Evolutionary conservation across 2,329 filamentous ascomycete genomes (phyloP), one percentile per base, ranked within the genome.

Genomic region (Sordariomycetes sp.): DNA sequence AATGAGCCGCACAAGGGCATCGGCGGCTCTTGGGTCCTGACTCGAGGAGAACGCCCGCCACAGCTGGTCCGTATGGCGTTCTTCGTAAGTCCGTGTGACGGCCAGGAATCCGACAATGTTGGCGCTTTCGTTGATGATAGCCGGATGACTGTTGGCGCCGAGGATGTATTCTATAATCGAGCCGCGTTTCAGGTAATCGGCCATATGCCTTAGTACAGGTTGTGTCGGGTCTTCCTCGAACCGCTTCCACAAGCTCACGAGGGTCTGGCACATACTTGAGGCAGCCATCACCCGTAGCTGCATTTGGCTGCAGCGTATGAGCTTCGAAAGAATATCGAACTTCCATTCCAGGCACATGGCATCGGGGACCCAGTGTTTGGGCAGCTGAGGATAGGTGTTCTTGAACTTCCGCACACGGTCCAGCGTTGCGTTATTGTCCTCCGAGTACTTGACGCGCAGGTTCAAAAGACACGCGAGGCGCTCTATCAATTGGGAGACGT

Each of bases 21-120:
- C 79, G 7, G 85, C 79, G n/a, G 90, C 79, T 36, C 87, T 75
- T 4, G 84, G 81, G 53, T 96, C 87, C 48, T 88, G 86, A 39
- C 82, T 87, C 17, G 79, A 77, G 6, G 75, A 80, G 33, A 94
- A 77, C 0, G 85, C 85, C 39, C 80, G 75, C 90, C 90, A 96
- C 40, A 95, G 74, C 12, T 75, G 70, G 49, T 94, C 82, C 1
- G 84, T 84, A 48, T 93, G 82, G 15, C 70, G 59, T 21, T 76
- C 57, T 1, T 72, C 75, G 55, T 90, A 94, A 11, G 76, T 80
- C 35, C 70, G 69, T 0, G 85, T 92, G 11, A 92, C 82, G 16
- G 86, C 73, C 33, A 96, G 66, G 48, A 96, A 96, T 1, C 85
- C 85, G 31, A 95, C 68, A 34, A 96, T 83, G 42, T 94, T 94